Conservation (phyloP, 768 basidiomycete species). For the Tricholoma sp. region DNA sequence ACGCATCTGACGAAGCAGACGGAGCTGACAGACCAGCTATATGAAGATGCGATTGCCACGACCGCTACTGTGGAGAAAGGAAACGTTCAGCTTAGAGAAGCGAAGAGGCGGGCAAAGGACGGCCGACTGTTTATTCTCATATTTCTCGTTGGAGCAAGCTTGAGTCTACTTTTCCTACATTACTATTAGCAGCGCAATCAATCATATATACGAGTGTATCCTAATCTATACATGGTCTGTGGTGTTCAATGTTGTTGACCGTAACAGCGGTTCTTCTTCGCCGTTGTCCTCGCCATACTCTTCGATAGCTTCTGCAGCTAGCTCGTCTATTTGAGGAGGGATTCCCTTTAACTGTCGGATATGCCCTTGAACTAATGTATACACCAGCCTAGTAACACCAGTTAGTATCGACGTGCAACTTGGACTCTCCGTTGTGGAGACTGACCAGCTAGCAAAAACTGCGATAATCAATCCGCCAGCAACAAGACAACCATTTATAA, state of each 20-base stretch:
- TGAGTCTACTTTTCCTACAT: conserved; percentile 91
- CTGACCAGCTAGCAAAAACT: conserved; percentile 63
- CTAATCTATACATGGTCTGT: background rate
- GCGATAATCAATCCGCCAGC: conserved; percentile 55
- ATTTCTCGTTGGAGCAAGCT: conserved; percentile 87
- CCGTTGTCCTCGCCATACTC: conserved; percentile 32
- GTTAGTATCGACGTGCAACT: background rate
- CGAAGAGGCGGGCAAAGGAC: conserved; percentile 81
- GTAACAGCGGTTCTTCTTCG: conserved; percentile 57
- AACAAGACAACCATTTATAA: conserved; percentile 59
- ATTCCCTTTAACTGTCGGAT: conserved; percentile 49
- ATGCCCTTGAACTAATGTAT: conserved; percentile 56
- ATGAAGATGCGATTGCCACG: conserved; percentile 89
- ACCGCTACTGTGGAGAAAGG: conserved; percentile 85
- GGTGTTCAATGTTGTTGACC: conserved; percentile 11
- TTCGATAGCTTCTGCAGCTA: conserved; percentile 56
- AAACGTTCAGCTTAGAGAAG: conserved; percentile 86
- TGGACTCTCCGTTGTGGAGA: conserved; percentile 4
- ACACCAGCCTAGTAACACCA: conserved; percentile 49
- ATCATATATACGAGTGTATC: background rate
- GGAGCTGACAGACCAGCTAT: conserved; percentile 89
- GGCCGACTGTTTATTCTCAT: conserved; percentile 85
- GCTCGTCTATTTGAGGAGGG: conserved; percentile 43
- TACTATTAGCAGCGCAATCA: conserved; percentile 53
- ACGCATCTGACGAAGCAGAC: conserved; percentile 85